phyloP scores from a whole-genome alignment of 1,139 yeast genomes.

The Sugiyamaella grinbergsii region DNA sequence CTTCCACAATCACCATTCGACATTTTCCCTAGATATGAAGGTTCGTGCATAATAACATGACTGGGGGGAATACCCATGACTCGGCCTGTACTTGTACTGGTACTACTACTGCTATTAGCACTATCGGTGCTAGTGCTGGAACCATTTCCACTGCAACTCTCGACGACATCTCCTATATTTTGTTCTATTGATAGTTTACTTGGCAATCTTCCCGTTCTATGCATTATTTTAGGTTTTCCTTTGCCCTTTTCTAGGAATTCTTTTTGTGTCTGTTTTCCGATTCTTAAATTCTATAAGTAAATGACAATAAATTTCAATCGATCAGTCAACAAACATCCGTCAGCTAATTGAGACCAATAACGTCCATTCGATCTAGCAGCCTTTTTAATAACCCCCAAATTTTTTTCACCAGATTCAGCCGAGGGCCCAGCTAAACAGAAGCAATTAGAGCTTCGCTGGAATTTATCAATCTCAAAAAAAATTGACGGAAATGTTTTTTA shows the following conservation, averaged over 20 bases:
- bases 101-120: neutral
- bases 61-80: neutral
- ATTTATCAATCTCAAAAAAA: too few relatives aligned
- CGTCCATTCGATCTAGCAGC: neutral
- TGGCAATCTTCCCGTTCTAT: constrained; percentile 14
- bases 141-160: neutral
- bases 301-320: neutral
- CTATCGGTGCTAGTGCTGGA: neutral
- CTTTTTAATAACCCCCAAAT: neutral
- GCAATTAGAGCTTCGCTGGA: neutral
- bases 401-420: neutral
- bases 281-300: too few relatives aligned
- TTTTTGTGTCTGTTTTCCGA: too few relatives aligned
- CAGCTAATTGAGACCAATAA: neutral
- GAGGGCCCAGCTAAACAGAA: neutral
- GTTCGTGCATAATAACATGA: constrained; percentile 1
- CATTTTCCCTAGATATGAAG: constrained; percentile 2
- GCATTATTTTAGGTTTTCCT: constrained; percentile 4
- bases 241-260: too few relatives aligned
- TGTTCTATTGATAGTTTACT: constrained; percentile 17
- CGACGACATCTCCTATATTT: constrained; percentile 5
- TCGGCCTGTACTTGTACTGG: neutral
- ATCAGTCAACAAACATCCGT: too few relatives aligned
- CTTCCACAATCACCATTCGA: constrained; percentile 5
- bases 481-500: too few relatives aligned